phyloP scores from a whole-genome alignment of 768 basidiomycete species.

The Daedalea quercina region DNA sequence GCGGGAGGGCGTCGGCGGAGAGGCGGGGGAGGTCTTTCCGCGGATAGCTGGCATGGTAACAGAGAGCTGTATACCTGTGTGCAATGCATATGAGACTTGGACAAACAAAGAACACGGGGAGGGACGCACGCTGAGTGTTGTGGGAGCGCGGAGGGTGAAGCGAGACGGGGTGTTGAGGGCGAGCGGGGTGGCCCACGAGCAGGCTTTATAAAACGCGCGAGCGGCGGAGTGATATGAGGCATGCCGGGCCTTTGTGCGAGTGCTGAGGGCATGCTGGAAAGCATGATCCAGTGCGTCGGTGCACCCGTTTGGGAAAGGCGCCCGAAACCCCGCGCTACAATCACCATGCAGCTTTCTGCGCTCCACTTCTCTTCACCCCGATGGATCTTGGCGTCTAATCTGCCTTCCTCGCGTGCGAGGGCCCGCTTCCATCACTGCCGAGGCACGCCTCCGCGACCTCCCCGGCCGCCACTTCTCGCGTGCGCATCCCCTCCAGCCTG shows the following conservation, averaged over 20 bases:
- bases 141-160: neutral
- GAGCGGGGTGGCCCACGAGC: neutral
- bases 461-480: too few species aligned
- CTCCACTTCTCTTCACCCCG: neutral
- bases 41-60: neutral
- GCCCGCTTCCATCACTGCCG: too few species aligned
- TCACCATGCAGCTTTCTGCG: neutral
- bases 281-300: neutral
- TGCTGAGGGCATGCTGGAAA: neutral
- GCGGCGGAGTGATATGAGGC: too few species aligned
- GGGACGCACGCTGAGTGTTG: neutral
- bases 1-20: neutral
- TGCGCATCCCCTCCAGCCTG: too few species aligned
- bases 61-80: neutral
- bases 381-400: neutral
- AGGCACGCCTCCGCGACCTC: too few species aligned
- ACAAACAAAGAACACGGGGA: neutral
- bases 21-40: neutral
- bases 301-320: neutral
- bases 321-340: neutral
- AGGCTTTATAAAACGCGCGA: neutral
- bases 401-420: too few species aligned
- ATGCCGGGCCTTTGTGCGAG: neutral
- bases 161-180: too few species aligned
- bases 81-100: neutral